Conservation (phyloP, 2,329 filamentous ascomycete species). For the Albifimbria verrucaria region DNA sequence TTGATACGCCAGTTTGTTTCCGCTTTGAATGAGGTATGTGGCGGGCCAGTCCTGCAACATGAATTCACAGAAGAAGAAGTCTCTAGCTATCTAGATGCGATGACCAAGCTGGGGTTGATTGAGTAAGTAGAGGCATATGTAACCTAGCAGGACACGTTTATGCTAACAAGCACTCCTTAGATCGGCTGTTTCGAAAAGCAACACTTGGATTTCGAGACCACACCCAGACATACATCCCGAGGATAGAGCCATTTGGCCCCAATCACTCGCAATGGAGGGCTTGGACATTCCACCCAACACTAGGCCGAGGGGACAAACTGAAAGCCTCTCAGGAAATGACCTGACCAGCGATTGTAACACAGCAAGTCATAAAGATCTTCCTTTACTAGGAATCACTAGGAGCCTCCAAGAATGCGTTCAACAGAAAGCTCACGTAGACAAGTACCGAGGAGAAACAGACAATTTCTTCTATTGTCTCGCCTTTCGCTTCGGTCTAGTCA, state of each 20-base stretch:
- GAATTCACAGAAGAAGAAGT: slow-evolving; percentile 19
- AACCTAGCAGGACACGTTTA: background rate
- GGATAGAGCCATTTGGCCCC: slow-evolving; percentile 14
- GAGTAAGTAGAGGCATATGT: slow-evolving; percentile 8
- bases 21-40: slow-evolving; percentile 18
- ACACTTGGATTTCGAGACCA: slow-evolving; percentile 2
- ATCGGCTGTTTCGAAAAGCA: background rate
- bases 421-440: background rate
- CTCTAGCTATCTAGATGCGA: slow-evolving; percentile 1
- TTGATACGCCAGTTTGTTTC: slow-evolving; percentile 16
- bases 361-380: background rate
- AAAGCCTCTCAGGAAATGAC: background rate
- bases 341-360: slow-evolving; percentile 4
- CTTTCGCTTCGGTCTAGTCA: slow-evolving; percentile 33
- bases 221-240: slow-evolving; percentile 15
- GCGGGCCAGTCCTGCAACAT: slow-evolving; percentile 15
- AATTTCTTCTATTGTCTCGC: slow-evolving; percentile 25
- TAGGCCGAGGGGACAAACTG: too few relatives aligned
- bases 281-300: background rate
- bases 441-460: slow-evolving; percentile 7
- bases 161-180: slow-evolving; percentile 13
- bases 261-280: background rate
- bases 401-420: slow-evolving; percentile 2
- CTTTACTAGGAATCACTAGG: background rate
- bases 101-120: slow-evolving; percentile 9